phyloP scores from a whole-genome alignment of 495 filamentous ascomycete species.

The Penicillium manginii region DNA sequence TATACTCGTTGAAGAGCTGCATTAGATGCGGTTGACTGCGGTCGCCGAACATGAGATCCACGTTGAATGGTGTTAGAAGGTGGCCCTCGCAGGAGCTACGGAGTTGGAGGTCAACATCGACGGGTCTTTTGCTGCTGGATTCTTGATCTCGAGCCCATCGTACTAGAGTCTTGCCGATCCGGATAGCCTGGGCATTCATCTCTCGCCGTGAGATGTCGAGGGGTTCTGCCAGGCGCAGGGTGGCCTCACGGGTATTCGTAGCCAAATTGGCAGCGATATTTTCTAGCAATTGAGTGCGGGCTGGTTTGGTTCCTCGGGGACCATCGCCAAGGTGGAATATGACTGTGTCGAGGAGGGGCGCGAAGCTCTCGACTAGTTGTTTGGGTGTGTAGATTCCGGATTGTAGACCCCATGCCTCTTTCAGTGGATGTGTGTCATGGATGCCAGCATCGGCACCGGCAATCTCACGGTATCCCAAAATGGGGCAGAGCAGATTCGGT shows the following conservation, averaged over 20 bases:
- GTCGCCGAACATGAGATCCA: constrained; percentile 32
- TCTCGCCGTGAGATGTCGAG: constrained; percentile 29
- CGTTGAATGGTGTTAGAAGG: constrained; percentile 27
- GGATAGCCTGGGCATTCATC: constrained; percentile 30
- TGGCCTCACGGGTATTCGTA: constrained; percentile 34
- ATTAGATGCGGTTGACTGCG: constrained; percentile 32
- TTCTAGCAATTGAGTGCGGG: constrained; percentile 30
- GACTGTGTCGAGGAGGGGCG: constrained; percentile 34
- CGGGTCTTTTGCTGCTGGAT: neutral
- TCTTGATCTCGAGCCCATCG: constrained; percentile 24
- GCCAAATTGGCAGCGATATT: constrained; percentile 31
- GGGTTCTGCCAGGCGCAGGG: constrained; percentile 20
- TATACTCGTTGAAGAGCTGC: constrained; percentile 41
- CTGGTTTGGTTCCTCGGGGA: constrained; percentile 9
- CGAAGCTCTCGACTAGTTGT: constrained; percentile 30
- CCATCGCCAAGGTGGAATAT: constrained; percentile 29
- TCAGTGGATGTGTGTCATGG: constrained; percentile 3
- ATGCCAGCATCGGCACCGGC: neutral
- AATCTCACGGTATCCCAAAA: neutral
- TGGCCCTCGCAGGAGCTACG: constrained; percentile 40
- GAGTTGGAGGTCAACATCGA: constrained; percentile 24
- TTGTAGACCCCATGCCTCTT: constrained; percentile 11
- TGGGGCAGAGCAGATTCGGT: neutral
- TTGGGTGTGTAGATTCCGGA: constrained; percentile 34
- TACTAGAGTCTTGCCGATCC: constrained; percentile 30